These are phyloP conservation scores for Lolium multiflorum DNA, from an alignment of 176 grass and related monocot genomes.

Conservation along the genomic window DNA sequence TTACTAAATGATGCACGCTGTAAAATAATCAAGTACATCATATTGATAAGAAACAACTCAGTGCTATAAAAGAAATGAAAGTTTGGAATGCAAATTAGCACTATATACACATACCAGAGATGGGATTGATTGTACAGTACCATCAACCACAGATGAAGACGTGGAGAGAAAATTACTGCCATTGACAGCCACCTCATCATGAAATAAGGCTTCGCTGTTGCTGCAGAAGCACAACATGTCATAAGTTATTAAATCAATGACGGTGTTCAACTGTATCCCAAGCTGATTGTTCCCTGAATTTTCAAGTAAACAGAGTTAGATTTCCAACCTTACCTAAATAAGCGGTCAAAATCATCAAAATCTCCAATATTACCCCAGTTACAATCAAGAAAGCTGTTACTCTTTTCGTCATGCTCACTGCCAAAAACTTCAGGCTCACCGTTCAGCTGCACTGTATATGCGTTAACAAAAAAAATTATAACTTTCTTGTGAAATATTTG, in stretches of 20 bases:
- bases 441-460: constrained; percentile 77
- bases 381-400: constrained; percentile 73
- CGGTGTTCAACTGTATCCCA: constrained; percentile 12
- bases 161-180: constrained; percentile 67
- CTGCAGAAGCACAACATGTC: constrained; percentile 51
- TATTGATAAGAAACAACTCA: constrained; percentile 24
- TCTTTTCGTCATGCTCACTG: constrained; percentile 69
- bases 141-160: constrained; percentile 69
- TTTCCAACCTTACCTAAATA: constrained; percentile 76
- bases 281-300: constrained; percentile 29
- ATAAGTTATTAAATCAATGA: constrained; percentile 28
- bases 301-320: constrained; percentile 6
- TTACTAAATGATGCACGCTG: constrained; percentile 63
- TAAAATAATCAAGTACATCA: constrained; percentile 31
- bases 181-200: constrained; percentile 69
- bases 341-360: constrained; percentile 86
- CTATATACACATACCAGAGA: constrained; percentile 56
- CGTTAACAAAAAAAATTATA: constrained; percentile 44
- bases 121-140: constrained; percentile 63
- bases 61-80: constrained; percentile 17
- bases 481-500: constrained; percentile 23
- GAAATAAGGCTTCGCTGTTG: constrained; percentile 77
- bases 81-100: constrained; percentile 31
- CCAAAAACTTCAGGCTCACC: constrained; percentile 56
- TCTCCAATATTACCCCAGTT: constrained; percentile 89